A percentile compares a stretch with the other conserved stretches of the same genome.
Evolutionary conservation across 2,329 filamentous ascomycete genomes (phyloP).

Genomic region (Cercospora sojina): DNA sequence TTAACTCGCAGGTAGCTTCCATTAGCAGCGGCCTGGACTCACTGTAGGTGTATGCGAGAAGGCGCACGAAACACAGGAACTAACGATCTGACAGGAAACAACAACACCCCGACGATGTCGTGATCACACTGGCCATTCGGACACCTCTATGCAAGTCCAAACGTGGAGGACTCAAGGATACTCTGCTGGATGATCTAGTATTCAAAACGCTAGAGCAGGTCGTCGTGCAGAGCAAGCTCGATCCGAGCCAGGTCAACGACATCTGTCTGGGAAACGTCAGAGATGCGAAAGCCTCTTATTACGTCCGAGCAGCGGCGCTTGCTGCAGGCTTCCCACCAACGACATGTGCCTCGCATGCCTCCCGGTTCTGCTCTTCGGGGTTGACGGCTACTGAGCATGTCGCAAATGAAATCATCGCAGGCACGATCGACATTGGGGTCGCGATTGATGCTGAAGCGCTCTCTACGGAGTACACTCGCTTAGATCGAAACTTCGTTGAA

Average conservation of each 20-base stretch:
- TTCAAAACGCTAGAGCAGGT: slow-evolving; percentile 74
- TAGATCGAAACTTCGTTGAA: slow-evolving; percentile 71
- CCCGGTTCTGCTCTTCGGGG: slow-evolving; percentile 82
- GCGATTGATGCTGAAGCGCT: slow-evolving; percentile 93
- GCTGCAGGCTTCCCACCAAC: slow-evolving; percentile 92
- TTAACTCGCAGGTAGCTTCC: neutral
- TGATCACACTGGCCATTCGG: slow-evolving; percentile 88
- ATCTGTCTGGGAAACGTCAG: slow-evolving; percentile 88
- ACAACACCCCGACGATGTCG: slow-evolving; percentile 89
- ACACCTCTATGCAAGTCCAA: slow-evolving; percentile 83
- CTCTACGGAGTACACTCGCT: slow-evolving; percentile 85
- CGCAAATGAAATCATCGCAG: slow-evolving; percentile 69
- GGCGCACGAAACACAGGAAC: neutral
- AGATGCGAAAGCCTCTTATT: slow-evolving; percentile 81
- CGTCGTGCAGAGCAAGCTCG: slow-evolving; percentile 35
- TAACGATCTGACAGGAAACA: slow-evolving; percentile 12
- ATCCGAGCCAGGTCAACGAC: slow-evolving; percentile 54
- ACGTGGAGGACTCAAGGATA: slow-evolving; percentile 96
- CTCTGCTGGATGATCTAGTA: slow-evolving; percentile 79
- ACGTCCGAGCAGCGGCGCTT: slow-evolving; percentile 78
- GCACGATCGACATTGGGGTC: slow-evolving; percentile 69
- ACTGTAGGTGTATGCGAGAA: neutral
- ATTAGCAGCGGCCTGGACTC: neutral
- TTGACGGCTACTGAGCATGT: slow-evolving; percentile 75
- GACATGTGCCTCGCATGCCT: slow-evolving; percentile 71